These are phyloP conservation scores for Dictyophora rubrovolvata DNA, from an alignment of 768 basidiomycete species.

Conservation along the genomic window DNA sequence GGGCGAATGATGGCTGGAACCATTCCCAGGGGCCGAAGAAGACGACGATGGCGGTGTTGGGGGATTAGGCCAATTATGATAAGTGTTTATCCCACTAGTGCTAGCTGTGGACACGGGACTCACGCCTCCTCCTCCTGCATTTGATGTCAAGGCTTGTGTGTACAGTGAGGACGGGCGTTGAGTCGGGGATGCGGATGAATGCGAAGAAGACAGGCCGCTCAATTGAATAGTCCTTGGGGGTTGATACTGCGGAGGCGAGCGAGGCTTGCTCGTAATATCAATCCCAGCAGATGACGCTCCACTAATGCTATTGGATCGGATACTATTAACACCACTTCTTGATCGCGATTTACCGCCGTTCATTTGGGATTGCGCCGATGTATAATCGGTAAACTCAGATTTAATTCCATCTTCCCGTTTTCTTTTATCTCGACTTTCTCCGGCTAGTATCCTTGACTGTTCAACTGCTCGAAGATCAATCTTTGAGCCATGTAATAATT, in stretches of 20 bases:
- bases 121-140: not conserved
- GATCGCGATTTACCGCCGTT: not conserved
- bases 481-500: slow-evolving; percentile 60
- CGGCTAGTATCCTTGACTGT: not conserved
- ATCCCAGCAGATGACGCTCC: not conserved
- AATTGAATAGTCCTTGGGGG: not conserved
- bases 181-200: not conserved
- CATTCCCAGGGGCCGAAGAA: not conserved
- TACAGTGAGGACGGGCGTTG: not conserved
- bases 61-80: not conserved
- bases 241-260: not conserved
- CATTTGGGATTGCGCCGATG: not conserved
- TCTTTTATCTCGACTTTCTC: not conserved
- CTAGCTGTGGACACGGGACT: not conserved
- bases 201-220: not conserved
- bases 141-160: not conserved
- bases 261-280: not conserved
- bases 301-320: not conserved
- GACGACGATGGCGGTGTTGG: not conserved
- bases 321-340: not conserved
- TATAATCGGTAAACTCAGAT: not conserved
- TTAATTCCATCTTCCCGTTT: slow-evolving; percentile 1
- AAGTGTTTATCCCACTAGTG: not conserved
- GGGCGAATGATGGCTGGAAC: not conserved
- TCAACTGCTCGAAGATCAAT: slow-evolving; percentile 18